Conservation (phyloP, 345 rosid species). For the Heritiera littoralis region DNA sequence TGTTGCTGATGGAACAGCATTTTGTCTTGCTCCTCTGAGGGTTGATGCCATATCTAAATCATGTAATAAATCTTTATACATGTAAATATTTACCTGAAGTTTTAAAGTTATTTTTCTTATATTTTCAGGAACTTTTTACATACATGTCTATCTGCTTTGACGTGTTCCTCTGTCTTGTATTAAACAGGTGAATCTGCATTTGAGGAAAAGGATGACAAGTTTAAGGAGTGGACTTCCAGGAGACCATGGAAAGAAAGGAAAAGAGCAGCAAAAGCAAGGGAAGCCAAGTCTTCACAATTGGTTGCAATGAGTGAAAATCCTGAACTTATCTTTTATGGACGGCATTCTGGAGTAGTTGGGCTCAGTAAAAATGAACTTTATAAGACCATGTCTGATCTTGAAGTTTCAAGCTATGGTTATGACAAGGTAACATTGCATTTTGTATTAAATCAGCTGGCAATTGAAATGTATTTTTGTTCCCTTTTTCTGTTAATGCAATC, state of each 20-base stretch:
- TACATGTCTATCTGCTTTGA: slow-evolving; percentile 24
- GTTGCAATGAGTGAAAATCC: slow-evolving; percentile 41
- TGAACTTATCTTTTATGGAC: slow-evolving; percentile 76
- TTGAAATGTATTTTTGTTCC: neutral
- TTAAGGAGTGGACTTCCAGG: slow-evolving; percentile 73
- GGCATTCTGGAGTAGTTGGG: slow-evolving; percentile 72
- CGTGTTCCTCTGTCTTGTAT: slow-evolving; percentile 41
- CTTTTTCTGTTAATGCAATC: neutral
- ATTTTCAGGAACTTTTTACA: slow-evolving; percentile 3
- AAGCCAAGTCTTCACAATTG: slow-evolving; percentile 33
- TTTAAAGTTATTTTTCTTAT: neutral
- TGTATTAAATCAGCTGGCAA: neutral
- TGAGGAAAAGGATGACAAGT: slow-evolving; percentile 42
- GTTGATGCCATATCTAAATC: slow-evolving; percentile 32
- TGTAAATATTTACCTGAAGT: neutral
- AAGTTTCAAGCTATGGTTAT: slow-evolving; percentile 52
- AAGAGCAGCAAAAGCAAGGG: slow-evolving; percentile 52
- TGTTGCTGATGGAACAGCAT: slow-evolving; percentile 78
- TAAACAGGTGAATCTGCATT: slow-evolving; percentile 52
- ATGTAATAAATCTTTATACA: slow-evolving; percentile 30
- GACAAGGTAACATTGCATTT: slow-evolving; percentile 62
- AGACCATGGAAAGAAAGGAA: slow-evolving; percentile 92
- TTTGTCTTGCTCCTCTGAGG: slow-evolving; percentile 60
- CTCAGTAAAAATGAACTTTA: slow-evolving; percentile 56
- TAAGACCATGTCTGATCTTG: slow-evolving; percentile 33